phyloP scores from a whole-genome alignment of 306 rosid genomes.

The Medicago truncatula region MtrunA17r5.0-ANR NC_053042.1:47349501-47350000 shows the following conservation, averaged over 20 bases:
- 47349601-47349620: constrained; percentile 35
- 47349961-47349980: background rate
- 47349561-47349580: constrained; percentile 22
- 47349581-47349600: constrained; percentile 6
- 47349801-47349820: background rate
- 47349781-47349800: constrained; percentile 21
- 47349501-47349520: constrained; percentile 37
- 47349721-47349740: constrained; percentile 3
- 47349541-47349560: background rate
- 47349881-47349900: background rate
- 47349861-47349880: background rate
- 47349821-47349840: background rate
- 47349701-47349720: background rate
- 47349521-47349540: constrained; percentile 38
- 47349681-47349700: constrained; percentile 16
- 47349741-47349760: background rate
- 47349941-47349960: background rate
- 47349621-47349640: background rate
- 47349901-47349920: background rate
- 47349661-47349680: constrained; percentile 21
- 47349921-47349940: background rate
- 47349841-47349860: background rate
- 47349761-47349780: constrained; percentile 28
- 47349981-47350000: background rate
- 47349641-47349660: background rate